Percentiles rank a stretch among this genome's conserved stretches.
Evolutionary conservation across 140 eudicot genomes (phyloP).

Genomic region (Cichorium intybus): DNA sequence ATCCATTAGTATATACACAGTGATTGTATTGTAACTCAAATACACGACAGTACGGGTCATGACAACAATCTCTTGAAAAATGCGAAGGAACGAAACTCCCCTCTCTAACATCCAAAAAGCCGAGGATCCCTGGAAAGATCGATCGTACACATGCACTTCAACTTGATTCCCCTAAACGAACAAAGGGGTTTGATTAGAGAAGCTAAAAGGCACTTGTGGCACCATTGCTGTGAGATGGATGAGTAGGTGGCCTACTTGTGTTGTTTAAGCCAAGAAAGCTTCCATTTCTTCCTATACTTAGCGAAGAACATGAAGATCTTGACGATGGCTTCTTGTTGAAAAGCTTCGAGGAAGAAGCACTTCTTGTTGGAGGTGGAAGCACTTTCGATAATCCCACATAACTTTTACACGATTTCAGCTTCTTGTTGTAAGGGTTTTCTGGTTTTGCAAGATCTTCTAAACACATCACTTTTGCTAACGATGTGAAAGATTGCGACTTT

Average conservation of each 20-base stretch:
- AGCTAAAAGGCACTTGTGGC: conserved; percentile 22
- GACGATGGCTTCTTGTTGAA: conserved; percentile 34
- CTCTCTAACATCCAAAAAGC: conserved; percentile 21
- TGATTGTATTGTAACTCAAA: conserved; percentile 22
- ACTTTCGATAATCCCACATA: conserved; percentile 34
- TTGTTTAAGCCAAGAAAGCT: conserved; percentile 1
- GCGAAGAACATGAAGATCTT: conserved; percentile 42
- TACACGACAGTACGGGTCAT: conserved; percentile 10
- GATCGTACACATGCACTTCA: not conserved
- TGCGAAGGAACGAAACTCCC: not conserved
- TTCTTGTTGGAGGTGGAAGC: conserved; percentile 25
- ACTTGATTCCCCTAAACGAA: conserved; percentile 31
- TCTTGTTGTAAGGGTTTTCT: conserved; percentile 69
- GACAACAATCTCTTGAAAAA: conserved; percentile 14
- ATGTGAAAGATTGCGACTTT: conserved; percentile 72
- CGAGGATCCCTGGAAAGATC: not conserved
- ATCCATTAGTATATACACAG: conserved; percentile 30
- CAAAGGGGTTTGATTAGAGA: conserved; percentile 41
- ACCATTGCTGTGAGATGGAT: conserved; percentile 39
- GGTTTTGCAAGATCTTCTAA: conserved; percentile 75
- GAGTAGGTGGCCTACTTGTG: conserved; percentile 45
- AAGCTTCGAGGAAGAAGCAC: conserved; percentile 42
- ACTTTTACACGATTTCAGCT: conserved; percentile 62
- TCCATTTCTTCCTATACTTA: conserved; percentile 1
- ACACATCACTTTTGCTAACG: conserved; percentile 46